A percentile compares a stretch with the other conserved stretches of the same genome.
phyloP scores from a whole-genome alignment of 306 rosid genomes.

The Begonia fuchsioides region DNA sequence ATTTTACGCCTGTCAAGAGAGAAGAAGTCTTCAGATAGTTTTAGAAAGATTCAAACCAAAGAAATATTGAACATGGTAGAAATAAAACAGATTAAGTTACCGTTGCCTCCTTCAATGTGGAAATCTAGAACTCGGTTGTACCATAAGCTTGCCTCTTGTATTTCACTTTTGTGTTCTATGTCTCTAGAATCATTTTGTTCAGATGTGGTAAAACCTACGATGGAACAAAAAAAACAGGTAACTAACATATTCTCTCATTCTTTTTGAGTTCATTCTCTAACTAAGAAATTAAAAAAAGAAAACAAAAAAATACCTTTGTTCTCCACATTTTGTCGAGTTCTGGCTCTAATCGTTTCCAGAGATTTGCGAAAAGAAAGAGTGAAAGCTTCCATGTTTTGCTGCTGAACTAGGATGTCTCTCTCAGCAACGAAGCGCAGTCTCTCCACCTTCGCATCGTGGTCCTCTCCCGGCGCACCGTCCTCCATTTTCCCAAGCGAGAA shows the following conservation, averaged over 20 bases:
- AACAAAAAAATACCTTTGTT: no score
- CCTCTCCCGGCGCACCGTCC: constrained; percentile 10
- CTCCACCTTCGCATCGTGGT: constrained; percentile 20
- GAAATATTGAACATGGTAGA: constrained; percentile 1
- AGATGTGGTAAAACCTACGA: constrained; percentile 34
- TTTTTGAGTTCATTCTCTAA: no score
- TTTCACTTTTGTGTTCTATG: constrained; percentile 27
- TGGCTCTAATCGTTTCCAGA: constrained; percentile 23
- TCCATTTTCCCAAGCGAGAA: constrained; percentile 6
- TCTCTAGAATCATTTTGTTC: constrained; percentile 27
- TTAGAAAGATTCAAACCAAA: not conserved
- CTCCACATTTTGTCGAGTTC: constrained; percentile 23
- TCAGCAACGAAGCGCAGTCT: constrained; percentile 27
- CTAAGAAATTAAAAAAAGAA: no score
- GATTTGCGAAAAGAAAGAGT: constrained; percentile 19
- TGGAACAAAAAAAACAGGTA: not conserved
- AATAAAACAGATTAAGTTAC: constrained; percentile 28
- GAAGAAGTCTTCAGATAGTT: constrained; percentile 7
- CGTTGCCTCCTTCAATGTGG: constrained; percentile 71
- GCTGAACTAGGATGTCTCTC: constrained; percentile 21
- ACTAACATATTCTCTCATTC: not conserved
- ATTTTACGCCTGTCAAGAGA: constrained; percentile 47
- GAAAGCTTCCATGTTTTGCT: constrained; percentile 23
- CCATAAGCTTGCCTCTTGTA: constrained; percentile 59
- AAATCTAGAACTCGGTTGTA: constrained; percentile 63